These are phyloP conservation scores for Oryza coarctata DNA, from an alignment of 176 grass and related monocot species.

Conservation along the genomic window DNA sequence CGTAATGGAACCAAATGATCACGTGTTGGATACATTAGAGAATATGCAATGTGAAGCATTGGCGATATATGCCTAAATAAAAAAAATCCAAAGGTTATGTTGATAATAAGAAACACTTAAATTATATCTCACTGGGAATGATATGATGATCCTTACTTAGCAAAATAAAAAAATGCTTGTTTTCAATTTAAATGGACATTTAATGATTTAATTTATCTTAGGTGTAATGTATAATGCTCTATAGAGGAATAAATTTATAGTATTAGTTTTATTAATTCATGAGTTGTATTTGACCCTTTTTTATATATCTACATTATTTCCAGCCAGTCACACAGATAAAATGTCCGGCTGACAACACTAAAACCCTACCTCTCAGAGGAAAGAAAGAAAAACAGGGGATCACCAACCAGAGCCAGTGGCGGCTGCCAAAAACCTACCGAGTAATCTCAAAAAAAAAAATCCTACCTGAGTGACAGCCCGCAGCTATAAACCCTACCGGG, in stretches of 20 bases:
- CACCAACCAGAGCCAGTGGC: constrained; percentile 4
- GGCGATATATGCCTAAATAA: no score
- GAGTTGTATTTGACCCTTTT: not conserved
- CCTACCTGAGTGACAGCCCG: constrained; percentile 26
- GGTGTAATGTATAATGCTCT: not conserved
- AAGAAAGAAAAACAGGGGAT: not conserved
- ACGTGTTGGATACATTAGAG: no score
- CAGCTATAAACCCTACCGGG: constrained; percentile 43
- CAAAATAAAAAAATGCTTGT: no score
- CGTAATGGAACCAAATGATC: not conserved
- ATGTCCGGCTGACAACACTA: not conserved
- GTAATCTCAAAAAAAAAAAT: no score
- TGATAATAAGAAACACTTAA: no score
- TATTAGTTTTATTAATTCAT: not conserved
- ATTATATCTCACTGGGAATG: no score
- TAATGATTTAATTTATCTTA: not conserved
- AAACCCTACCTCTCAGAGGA: not conserved
- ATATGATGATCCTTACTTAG: no score
- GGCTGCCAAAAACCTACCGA: constrained; percentile 29
- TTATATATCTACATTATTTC: not conserved
- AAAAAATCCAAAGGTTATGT: no score
- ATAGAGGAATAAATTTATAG: not conserved
- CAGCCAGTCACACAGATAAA: not conserved
- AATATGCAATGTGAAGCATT: no score
- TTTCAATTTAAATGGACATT: not conserved